These are phyloP conservation scores for Ambispora gerdemannii DNA, from an alignment of 192 early-diverging fungal genomes.

Conservation along the genomic window DNA sequence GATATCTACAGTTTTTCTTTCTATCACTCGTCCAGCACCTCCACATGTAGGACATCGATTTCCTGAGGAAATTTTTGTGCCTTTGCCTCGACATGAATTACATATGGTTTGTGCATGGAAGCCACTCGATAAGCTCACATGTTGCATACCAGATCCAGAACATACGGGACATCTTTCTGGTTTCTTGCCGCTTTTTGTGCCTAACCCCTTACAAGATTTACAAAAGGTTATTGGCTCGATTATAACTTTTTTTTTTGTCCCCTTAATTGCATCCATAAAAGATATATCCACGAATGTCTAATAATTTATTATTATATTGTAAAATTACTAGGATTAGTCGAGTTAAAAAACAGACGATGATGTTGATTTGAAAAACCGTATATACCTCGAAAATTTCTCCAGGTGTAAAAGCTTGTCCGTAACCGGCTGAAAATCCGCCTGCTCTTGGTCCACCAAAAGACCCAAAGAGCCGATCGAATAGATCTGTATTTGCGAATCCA, in stretches of 20 bases:
- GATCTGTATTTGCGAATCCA: constrained; percentile 39
- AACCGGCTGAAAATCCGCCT: constrained; percentile 18
- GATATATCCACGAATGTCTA: constrained; percentile 59
- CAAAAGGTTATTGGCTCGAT: constrained; percentile 71
- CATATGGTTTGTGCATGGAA: constrained; percentile 90
- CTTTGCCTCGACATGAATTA: constrained; percentile 79
- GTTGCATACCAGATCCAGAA: constrained; percentile 79
- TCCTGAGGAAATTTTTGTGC: constrained; percentile 60
- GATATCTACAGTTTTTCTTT: constrained; percentile 67
- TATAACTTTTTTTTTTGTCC: constrained; percentile 62
- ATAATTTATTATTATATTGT: too few relatives aligned
- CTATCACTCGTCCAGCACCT: constrained; percentile 76
- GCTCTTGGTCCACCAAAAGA: constrained; percentile 41
- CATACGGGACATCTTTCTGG: constrained; percentile 71
- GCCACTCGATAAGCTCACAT: constrained; percentile 74
- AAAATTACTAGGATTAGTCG: too few relatives aligned
- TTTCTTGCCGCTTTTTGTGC: constrained; percentile 73
- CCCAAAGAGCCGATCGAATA: constrained; percentile 35
- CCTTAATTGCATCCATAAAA: constrained; percentile 92
- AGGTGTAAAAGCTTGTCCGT: constrained; percentile 26
- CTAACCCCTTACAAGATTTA: constrained; percentile 74
- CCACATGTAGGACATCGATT: constrained; percentile 75
- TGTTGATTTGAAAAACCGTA: background rate
- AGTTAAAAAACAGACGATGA: background rate
- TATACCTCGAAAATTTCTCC: constrained; percentile 65